Evolutionary conservation across 2,329 filamentous ascomycete genomes (phyloP), one percentile per base, ranked within the genome.

Genomic region (Fusarium sp.): DNA sequence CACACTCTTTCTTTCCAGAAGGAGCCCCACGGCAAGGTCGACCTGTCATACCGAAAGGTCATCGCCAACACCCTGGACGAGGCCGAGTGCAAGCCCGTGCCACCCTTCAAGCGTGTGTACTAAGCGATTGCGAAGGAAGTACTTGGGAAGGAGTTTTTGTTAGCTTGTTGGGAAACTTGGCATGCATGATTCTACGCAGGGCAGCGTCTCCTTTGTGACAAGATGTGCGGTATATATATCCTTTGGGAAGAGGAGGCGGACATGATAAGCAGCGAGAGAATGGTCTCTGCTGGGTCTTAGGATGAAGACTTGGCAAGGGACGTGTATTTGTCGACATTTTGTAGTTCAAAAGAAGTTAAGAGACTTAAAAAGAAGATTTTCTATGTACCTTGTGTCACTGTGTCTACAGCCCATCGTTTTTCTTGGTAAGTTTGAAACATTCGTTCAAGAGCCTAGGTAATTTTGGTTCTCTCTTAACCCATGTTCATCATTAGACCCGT

Each of bases 1-100:
- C 96, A 99, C 90, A 97, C 94, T 51, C 90, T 99, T 71, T 94
- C 92, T 76, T 99, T 93, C 93, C 96, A 99, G 89, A 97, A 94
- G 92, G 83, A 92, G 82, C 94, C 95, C 39, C 96, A 98, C 80
- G 93, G 93, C 81, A 90, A 94, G 86, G 91, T 96, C 63, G 93
- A 98, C 71, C 88, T 98, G 73, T 88, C 90, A 73, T 98, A 98
- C 90, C 91, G 96, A 84, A 87, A 88, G 74, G 96, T 99, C 71
- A 92, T 93, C 72, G 89, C 88, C 77, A 91, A 90, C 72, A 98
- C 96, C 33, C 87, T 99, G 77, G 96, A 98, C 80, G 95, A 97
- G 90, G 91, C 89, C 79, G 96, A 99, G 90, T 98, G 96, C 91
- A 95, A 96, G 89, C 87, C 94, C 75, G 94, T 99, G 69, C 95